phyloP scores from a whole-genome alignment of 179 eudicot genomes.

The Sideroxylon spinosum region DNA sequence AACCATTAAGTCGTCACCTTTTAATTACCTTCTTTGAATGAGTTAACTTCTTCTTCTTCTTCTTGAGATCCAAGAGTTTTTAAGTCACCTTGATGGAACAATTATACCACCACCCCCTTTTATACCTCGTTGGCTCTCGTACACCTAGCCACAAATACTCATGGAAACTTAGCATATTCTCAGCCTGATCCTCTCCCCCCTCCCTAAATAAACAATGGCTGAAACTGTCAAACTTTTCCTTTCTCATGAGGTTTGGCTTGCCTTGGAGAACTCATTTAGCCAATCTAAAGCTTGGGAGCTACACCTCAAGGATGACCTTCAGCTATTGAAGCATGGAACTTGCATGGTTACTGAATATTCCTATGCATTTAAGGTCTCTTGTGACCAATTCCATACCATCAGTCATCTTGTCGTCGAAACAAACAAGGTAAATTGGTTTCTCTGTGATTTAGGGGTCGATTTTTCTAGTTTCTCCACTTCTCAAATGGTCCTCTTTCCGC shows the following conservation, averaged over 20 bases:
- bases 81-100: neutral
- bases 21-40: neutral
- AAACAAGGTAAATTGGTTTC: neutral
- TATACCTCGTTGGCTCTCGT: too few species aligned
- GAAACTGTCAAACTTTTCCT: conserved; percentile 6
- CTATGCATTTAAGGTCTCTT: neutral
- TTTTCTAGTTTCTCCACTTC: neutral
- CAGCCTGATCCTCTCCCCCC: neutral
- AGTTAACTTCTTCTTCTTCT: neutral
- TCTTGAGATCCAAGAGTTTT: neutral
- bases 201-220: conserved; percentile 18
- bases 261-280: conserved; percentile 2
- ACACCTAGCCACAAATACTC: neutral
- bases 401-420: neutral
- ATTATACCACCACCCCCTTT: neutral
- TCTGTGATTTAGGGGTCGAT: neutral
- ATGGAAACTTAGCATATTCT: conserved; percentile 1
- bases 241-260: conserved; percentile 4
- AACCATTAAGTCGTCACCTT: neutral
- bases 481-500: neutral
- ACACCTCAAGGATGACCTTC: conserved; percentile 3
- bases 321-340: neutral
- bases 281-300: conserved; percentile 1
- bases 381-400: neutral
- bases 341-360: neutral